phyloP scores from a whole-genome alignment of 2,329 filamentous ascomycete species.

The Zymoseptoria passerinii region DNA sequence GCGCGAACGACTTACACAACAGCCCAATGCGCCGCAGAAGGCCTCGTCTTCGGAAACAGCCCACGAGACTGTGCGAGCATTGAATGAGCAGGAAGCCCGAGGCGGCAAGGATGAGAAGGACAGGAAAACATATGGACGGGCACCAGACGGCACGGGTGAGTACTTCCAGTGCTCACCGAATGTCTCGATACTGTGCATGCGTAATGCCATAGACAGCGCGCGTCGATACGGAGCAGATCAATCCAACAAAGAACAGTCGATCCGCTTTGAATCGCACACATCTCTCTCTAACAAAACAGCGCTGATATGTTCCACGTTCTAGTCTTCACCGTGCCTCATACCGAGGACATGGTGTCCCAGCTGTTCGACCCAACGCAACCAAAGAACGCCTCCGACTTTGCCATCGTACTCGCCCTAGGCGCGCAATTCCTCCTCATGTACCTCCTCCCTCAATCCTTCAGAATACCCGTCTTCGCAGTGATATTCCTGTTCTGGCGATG shows the following conservation, averaged over 20 bases:
- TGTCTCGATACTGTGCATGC: neutral
- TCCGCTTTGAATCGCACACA: neutral
- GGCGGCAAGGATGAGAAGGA: conserved; percentile 43
- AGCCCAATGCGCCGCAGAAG: conserved; percentile 25
- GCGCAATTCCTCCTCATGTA: conserved; percentile 67
- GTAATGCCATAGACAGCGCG: neutral
- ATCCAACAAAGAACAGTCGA: neutral
- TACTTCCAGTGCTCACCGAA: conserved; percentile 19
- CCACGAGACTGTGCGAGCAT: conserved; percentile 40
- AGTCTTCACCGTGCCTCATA: conserved; percentile 95
- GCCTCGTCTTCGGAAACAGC: conserved; percentile 31
- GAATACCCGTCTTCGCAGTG: conserved; percentile 68
- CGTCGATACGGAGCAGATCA: neutral
- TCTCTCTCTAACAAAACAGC: conserved; percentile 3
- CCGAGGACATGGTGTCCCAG: conserved; percentile 98
- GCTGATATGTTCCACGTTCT: conserved; percentile 21
- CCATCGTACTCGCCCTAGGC: conserved; percentile 71
- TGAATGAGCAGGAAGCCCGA: conserved; percentile 44
- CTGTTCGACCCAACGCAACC: conserved; percentile 88
- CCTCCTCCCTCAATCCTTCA: conserved; percentile 58
- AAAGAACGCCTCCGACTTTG: conserved; percentile 81
- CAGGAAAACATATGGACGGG: conserved; percentile 82
- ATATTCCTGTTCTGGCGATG: conserved; percentile 89
- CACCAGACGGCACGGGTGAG: conserved; percentile 82
- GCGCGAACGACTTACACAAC: conserved; percentile 38